Evolutionary conservation across 495 filamentous ascomycete species (phyloP).

Genomic region (Hyaloscypha bicolor): DNA sequence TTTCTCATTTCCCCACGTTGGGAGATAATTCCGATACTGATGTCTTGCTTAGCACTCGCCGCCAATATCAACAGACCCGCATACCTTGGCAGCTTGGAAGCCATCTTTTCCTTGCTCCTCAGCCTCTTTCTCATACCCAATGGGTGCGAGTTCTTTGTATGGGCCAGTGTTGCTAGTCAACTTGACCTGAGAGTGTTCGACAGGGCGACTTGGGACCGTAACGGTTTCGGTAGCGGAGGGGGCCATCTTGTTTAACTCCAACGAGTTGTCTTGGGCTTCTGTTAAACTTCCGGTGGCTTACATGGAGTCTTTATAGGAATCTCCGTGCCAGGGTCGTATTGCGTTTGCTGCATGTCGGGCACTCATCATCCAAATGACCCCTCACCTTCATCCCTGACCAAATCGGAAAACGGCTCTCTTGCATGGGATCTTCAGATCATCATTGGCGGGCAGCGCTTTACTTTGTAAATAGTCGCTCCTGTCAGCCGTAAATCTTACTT

Average conservation of each 20-base stretch:
- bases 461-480: slow-evolving; percentile 2
- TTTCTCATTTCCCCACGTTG: slow-evolving; percentile 67
- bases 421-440: background rate
- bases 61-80: background rate
- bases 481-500: background rate
- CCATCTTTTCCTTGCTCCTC: slow-evolving; percentile 51
- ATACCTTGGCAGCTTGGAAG: slow-evolving; percentile 40
- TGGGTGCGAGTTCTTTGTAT: slow-evolving; percentile 64
- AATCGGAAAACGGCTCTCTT: slow-evolving; percentile 3
- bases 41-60: slow-evolving; percentile 3
- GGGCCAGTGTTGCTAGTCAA: slow-evolving; percentile 44
- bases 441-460: slow-evolving; percentile 8
- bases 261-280: background rate
- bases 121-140: slow-evolving; percentile 51
- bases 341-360: slow-evolving; percentile 7
- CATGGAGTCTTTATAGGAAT: background rate
- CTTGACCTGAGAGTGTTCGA: slow-evolving; percentile 38
- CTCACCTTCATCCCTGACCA: slow-evolving; percentile 13
- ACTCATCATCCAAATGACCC: slow-evolving; percentile 15
- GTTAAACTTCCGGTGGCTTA: background rate
- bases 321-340: slow-evolving; percentile 3
- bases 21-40: slow-evolving; percentile 76
- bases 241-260: slow-evolving; percentile 47
- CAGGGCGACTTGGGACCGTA: slow-evolving; percentile 19
- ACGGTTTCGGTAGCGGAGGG: slow-evolving; percentile 54